These are phyloP conservation scores for Dactylellina drechsleri DNA, from an alignment of 2,329 filamentous ascomycete species.

Conservation along the genomic window DNA sequence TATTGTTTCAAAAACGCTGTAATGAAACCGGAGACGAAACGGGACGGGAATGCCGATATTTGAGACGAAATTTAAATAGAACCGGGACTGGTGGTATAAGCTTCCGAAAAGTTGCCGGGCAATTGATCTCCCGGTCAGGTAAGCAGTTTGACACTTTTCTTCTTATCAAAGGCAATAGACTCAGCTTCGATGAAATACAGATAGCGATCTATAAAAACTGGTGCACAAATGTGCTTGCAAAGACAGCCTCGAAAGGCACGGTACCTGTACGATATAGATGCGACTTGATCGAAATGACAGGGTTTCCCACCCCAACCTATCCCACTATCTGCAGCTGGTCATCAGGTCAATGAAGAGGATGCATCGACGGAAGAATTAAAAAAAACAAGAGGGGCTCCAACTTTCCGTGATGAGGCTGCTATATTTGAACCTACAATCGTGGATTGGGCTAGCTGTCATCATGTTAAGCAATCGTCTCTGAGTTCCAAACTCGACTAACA, in stretches of 20 bases:
- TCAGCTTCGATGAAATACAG: too few relatives aligned
- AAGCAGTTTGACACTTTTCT: too few relatives aligned
- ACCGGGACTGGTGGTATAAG: too few relatives aligned
- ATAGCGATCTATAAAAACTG: too few relatives aligned
- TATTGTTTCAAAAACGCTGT: too few relatives aligned
- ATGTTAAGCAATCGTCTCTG: neutral
- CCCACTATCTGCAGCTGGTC: slow-evolving; percentile 1
- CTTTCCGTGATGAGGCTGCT: neutral
- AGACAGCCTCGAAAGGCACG: neutral
- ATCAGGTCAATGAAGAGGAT: neutral
- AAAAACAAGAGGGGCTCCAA: neutral
- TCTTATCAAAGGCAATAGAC: too few relatives aligned
- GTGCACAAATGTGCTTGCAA: neutral
- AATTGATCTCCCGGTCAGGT: too few relatives aligned
- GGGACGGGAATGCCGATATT: too few relatives aligned
- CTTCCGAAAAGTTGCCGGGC: too few relatives aligned
- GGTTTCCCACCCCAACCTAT: neutral
- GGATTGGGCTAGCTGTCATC: neutral
- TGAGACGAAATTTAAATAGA: too few relatives aligned
- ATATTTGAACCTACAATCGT: neutral
- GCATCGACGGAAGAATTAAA: neutral
- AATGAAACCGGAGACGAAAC: too few relatives aligned
- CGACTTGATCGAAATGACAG: neutral
- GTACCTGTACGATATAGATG: neutral
- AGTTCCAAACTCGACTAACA: neutral